Conservation (phyloP, 2,329 filamentous ascomycete genomes). For the Thermochaetoides dissita region DNA sequence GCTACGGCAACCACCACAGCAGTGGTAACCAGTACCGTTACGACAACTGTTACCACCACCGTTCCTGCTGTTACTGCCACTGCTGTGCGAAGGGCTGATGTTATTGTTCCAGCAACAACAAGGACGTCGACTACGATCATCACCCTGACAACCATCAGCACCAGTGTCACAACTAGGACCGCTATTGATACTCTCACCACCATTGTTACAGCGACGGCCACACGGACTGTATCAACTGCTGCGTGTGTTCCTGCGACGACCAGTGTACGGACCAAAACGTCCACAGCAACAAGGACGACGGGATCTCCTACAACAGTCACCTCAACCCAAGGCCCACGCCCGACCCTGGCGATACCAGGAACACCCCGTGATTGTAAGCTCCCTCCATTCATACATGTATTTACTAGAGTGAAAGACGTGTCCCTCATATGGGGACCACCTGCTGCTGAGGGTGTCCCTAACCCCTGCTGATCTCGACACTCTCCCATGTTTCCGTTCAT, state of each 20-base stretch:
- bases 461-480: background rate
- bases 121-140: slow-evolving; percentile 29
- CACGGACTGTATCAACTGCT: slow-evolving; percentile 3
- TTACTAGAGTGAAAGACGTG: too few species aligned
- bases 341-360: too few species aligned
- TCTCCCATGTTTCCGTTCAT: background rate
- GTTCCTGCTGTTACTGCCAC: too few species aligned
- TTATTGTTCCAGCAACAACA: background rate
- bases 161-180: slow-evolving; percentile 8
- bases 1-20: background rate
- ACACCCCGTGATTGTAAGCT: too few species aligned
- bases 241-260: slow-evolving; percentile 1
- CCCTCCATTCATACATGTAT: too few species aligned
- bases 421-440: too few species aligned
- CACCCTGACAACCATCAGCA: slow-evolving; percentile 66
- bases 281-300: background rate
- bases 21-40: background rate
- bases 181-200: slow-evolving; percentile 7
- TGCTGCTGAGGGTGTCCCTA: too few species aligned
- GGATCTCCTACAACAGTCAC: too few species aligned
- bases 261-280: background rate
- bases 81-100: too few species aligned
- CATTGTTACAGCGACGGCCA: slow-evolving; percentile 3
- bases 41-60: slow-evolving; percentile 7
- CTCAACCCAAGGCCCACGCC: too few species aligned